These are phyloP conservation scores for Penicillium cosmopolitanum DNA, from an alignment of 495 filamentous ascomycete genomes.

Conservation along the genomic window DNA sequence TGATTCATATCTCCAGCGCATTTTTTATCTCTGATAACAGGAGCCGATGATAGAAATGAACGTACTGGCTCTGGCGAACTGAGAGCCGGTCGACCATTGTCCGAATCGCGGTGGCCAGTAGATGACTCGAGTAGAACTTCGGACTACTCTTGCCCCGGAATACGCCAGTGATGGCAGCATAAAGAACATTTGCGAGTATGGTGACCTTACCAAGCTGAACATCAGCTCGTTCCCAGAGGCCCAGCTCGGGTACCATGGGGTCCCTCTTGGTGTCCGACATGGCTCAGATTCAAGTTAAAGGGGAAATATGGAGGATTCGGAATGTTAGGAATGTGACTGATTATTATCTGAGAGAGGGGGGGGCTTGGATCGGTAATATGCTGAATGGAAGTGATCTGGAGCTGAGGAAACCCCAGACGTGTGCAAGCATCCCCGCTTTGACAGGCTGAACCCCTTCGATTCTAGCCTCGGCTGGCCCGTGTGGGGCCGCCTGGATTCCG, in stretches of 20 bases:
- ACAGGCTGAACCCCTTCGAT: neutral
- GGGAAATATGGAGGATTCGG: too few relatives aligned
- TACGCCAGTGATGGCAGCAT: slow-evolving; percentile 35
- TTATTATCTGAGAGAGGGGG: too few relatives aligned
- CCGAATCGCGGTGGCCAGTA: slow-evolving; percentile 35
- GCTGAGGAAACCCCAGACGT: neutral
- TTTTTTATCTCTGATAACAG: neutral
- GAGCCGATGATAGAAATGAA: slow-evolving; percentile 1
- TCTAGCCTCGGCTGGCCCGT: slow-evolving; percentile 17
- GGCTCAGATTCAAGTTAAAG: neutral
- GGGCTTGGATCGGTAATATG: too few relatives aligned
- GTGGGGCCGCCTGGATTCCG: slow-evolving; percentile 7
- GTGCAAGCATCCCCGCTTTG: slow-evolving; percentile 12
- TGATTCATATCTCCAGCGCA: neutral
- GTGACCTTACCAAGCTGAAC: slow-evolving; percentile 28
- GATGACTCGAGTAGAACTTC: slow-evolving; percentile 37
- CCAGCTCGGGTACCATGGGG: slow-evolving; percentile 28
- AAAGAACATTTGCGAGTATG: slow-evolving; percentile 26
- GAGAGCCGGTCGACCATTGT: slow-evolving; percentile 27
- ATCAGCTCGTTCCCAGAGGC: slow-evolving; percentile 43
- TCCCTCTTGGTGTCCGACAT: slow-evolving; percentile 17
- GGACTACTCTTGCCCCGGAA: slow-evolving; percentile 44
- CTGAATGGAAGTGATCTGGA: neutral
- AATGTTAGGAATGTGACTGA: too few relatives aligned
- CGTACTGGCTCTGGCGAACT: slow-evolving; percentile 40